These are phyloP conservation scores for Tilletia indica DNA, from an alignment of 1,284 basidiomycete genomes.

Conservation along the genomic window DNA sequence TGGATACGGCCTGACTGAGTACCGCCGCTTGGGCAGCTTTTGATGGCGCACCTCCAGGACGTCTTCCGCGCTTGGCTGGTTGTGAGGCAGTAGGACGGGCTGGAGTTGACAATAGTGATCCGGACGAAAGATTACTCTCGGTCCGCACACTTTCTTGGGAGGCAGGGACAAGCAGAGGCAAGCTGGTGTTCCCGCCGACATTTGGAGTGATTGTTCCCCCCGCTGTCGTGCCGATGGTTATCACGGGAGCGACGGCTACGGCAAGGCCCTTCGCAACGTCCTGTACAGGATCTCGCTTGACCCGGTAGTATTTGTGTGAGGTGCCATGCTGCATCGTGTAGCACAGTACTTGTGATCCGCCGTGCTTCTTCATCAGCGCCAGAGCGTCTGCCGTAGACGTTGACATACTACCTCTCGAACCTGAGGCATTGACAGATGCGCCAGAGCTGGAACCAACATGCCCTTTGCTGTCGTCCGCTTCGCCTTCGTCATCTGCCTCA, in stretches of 20 bases:
- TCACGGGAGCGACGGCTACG: neutral
- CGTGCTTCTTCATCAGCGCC: conserved; percentile 12
- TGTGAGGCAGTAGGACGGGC: neutral
- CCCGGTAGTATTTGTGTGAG: conserved; percentile 9
- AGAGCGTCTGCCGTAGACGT: neutral
- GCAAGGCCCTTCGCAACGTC: neutral
- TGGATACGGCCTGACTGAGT: conserved; percentile 19
- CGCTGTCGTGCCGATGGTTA: too few species aligned
- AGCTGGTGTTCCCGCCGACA: neutral
- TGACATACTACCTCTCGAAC: too few species aligned
- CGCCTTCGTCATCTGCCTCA: neutral
- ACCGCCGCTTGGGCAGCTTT: conserved; percentile 17
- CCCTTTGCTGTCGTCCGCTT: neutral
- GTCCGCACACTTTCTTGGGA: neutral
- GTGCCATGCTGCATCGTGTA: conserved; percentile 1
- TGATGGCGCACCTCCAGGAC: neutral
- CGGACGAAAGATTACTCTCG: neutral
- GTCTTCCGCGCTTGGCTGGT: neutral
- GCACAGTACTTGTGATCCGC: conserved; percentile 2
- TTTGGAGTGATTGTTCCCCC: neutral
- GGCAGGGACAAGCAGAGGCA: neutral
- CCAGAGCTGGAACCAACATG: neutral
- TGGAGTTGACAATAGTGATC: neutral
- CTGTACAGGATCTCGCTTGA: neutral
- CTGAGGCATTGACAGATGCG: neutral